Evolutionary conservation across 2,329 filamentous ascomycete species (phyloP).

Genomic region (Colletotrichum sp.): DNA sequence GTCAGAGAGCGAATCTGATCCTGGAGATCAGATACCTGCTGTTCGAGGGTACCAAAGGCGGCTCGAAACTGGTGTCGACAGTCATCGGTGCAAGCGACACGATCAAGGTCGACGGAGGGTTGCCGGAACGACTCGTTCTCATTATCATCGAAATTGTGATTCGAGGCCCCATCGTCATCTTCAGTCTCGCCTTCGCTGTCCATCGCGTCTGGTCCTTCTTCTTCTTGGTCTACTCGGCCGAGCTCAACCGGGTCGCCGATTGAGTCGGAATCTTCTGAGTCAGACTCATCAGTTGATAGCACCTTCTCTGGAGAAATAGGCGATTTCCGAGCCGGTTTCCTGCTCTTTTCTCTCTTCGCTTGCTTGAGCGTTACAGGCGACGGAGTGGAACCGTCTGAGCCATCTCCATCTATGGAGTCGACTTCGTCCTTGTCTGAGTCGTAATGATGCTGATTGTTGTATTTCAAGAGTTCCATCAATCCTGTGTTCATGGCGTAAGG

Average conservation of each 20-base stretch:
- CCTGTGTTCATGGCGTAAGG: background rate
- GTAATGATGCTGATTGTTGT: background rate
- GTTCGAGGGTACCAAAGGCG: background rate
- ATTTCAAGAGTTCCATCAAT: background rate
- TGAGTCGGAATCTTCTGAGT: background rate
- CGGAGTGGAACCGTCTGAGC: background rate
- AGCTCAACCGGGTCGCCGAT: background rate
- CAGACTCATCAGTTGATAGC: background rate
- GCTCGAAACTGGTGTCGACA: background rate
- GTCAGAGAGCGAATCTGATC: background rate
- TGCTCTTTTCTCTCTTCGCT: background rate
- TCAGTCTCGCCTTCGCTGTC: background rate
- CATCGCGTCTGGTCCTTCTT: background rate
- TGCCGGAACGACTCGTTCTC: background rate
- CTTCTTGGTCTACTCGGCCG: background rate
- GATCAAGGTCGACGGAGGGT: background rate
- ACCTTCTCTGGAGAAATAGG: background rate
- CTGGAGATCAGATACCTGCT: background rate
- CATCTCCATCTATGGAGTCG: constrained; percentile 1
- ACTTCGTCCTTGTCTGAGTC: constrained; percentile 13
- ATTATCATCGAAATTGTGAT: background rate
- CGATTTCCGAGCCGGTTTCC: background rate
- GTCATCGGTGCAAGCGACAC: background rate
- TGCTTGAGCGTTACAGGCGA: background rate
- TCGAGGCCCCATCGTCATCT: background rate